A percentile compares a stretch with the other conserved stretches of the same genome.
These are phyloP conservation scores for Immersiella caudata DNA, from an alignment of 495 filamentous ascomycete species.

Conservation along the genomic window DNA sequence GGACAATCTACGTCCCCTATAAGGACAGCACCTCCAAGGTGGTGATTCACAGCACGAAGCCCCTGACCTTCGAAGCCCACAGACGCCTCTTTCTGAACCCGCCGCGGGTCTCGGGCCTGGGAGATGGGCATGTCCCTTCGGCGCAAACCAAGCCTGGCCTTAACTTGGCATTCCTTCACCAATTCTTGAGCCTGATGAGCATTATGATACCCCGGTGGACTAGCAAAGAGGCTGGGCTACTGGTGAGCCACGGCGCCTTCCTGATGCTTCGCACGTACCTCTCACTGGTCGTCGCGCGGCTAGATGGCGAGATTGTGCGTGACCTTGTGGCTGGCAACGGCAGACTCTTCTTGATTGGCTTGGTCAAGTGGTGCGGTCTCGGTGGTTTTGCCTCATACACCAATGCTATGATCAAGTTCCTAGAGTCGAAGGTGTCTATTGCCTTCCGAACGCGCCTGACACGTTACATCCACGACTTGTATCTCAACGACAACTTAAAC, in stretches of 20 bases:
- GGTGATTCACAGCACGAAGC: constrained; percentile 88
- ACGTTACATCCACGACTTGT: constrained; percentile 96
- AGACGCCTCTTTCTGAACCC: constrained; percentile 91
- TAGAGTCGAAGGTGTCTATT: constrained; percentile 97
- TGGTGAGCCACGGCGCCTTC: constrained; percentile 85
- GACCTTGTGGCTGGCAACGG: constrained; percentile 95
- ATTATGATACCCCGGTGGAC: constrained; percentile 97
- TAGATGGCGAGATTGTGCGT: constrained; percentile 95
- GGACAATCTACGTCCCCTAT: constrained; percentile 94
- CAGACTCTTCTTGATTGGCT: constrained; percentile 81
- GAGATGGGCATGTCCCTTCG: constrained; percentile 81
- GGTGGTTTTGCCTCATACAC: constrained; percentile 82
- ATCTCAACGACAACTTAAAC: constrained; percentile 88
- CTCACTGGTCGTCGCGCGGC: constrained; percentile 84
- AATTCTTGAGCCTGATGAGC: constrained; percentile 90
- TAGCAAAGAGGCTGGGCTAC: constrained; percentile 89
- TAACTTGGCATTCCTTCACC: constrained; percentile 97
- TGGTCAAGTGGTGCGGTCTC: constrained; percentile 71
- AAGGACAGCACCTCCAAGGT: constrained; percentile 85
- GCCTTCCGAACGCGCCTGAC: constrained; percentile 96
- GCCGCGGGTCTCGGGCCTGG: constrained; percentile 71
- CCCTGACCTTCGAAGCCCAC: constrained; percentile 94
- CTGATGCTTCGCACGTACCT: constrained; percentile 91
- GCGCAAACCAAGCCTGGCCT: constrained; percentile 89
- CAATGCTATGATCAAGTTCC: constrained; percentile 97